phyloP scores from a whole-genome alignment of 2,329 filamentous ascomycete species.

The Fonsecaea nubica region DNA sequence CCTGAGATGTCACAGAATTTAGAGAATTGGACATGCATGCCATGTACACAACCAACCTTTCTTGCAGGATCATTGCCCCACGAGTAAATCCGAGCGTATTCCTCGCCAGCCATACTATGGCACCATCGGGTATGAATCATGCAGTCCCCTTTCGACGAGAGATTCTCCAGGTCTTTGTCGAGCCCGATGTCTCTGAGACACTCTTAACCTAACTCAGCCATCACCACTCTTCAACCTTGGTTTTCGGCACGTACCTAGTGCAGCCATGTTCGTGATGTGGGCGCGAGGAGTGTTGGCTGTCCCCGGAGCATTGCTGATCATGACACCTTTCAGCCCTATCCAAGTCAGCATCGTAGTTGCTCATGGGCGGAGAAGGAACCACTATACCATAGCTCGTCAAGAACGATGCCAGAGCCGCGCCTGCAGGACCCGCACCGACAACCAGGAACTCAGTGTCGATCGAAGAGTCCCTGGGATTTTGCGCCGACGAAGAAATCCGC shows the following conservation, averaged over 20 bases:
- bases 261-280: slow-evolving; percentile 40
- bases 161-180: slow-evolving; percentile 46
- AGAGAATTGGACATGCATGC: neutral
- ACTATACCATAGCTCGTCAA: slow-evolving; percentile 19
- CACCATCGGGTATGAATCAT: slow-evolving; percentile 55
- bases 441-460: slow-evolving; percentile 28
- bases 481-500: slow-evolving; percentile 5
- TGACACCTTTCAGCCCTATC: slow-evolving; percentile 31
- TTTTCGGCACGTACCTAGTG: slow-evolving; percentile 20
- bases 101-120: slow-evolving; percentile 53
- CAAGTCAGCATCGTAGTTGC: slow-evolving; percentile 23
- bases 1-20: slow-evolving; percentile 24
- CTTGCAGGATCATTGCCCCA: slow-evolving; percentile 52
- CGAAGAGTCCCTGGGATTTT: neutral
- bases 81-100: slow-evolving; percentile 51
- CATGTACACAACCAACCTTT: neutral
- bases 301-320: slow-evolving; percentile 37
- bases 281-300: slow-evolving; percentile 39
- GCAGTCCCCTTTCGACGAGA: slow-evolving; percentile 43
- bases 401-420: slow-evolving; percentile 49
- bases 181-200: slow-evolving; percentile 54
- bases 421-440: slow-evolving; percentile 61
- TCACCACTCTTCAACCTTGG: neutral
- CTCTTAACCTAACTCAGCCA: slow-evolving; percentile 35
- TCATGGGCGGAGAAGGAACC: slow-evolving; percentile 23